These are phyloP conservation scores for Lactarius vividus DNA, from an alignment of 768 basidiomycete species.

Conservation along the genomic window DNA sequence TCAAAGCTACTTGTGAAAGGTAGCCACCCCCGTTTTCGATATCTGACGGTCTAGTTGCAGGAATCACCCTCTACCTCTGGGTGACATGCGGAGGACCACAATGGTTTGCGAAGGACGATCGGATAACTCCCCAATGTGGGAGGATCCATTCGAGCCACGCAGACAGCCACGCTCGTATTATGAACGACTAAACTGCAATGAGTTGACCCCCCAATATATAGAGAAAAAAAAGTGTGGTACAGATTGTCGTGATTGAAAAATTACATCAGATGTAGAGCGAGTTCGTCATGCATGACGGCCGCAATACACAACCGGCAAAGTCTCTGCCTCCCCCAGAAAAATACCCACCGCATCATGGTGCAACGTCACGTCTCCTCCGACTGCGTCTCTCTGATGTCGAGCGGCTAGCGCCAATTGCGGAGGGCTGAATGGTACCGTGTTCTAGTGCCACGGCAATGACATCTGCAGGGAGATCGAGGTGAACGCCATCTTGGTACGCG, in stretches of 20 bases:
- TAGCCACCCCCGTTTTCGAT: no score
- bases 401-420: slow-evolving; percentile 49
- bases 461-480: slow-evolving; percentile 89
- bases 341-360: slow-evolving; percentile 3
- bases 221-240: slow-evolving; percentile 20
- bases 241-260: slow-evolving; percentile 13
- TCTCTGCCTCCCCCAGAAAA: not conserved
- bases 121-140: no score
- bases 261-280: slow-evolving; percentile 18
- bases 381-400: slow-evolving; percentile 57
- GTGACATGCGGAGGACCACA: no score
- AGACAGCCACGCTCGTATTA: not conserved
- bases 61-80: no score
- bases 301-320: slow-evolving; percentile 10
- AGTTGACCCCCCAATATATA: slow-evolving; percentile 6
- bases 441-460: slow-evolving; percentile 88
- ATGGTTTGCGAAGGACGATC: no score
- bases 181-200: slow-evolving; percentile 4
- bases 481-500: slow-evolving; percentile 83
- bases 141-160: not conserved
- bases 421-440: slow-evolving; percentile 60
- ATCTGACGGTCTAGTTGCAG: no score
- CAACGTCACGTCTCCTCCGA: slow-evolving; percentile 47
- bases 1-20: no score
- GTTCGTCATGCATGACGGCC: slow-evolving; percentile 7